These are phyloP conservation scores for Phytophthora hibernalis DNA, from an alignment of 352 stramenopile genomes.

Conservation along the genomic window DNA sequence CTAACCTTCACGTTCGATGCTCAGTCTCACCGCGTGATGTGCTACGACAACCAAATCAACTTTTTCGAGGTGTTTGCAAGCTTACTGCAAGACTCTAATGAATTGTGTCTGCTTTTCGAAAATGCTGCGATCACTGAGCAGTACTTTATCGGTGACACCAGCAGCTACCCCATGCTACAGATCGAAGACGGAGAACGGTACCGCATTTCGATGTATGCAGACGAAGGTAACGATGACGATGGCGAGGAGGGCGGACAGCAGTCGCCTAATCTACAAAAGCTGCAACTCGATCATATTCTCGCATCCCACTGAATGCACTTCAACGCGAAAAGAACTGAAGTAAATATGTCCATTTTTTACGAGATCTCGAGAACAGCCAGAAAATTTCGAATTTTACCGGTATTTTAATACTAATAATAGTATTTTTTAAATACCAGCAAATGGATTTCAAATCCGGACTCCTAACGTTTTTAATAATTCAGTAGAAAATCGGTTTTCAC, in stretches of 20 bases:
- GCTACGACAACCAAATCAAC: constrained; percentile 57
- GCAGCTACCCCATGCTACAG: constrained; percentile 21
- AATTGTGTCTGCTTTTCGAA: constrained; percentile 52
- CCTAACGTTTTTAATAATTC: no score
- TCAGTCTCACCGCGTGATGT: constrained; percentile 46
- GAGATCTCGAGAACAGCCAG: no score
- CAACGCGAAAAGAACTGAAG: no score
- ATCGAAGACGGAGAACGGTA: constrained; percentile 16
- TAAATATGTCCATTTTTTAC: no score
- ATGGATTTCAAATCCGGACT: no score
- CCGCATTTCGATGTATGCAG: constrained; percentile 1
- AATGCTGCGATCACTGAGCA: constrained; percentile 53
- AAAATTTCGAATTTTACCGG: no score
- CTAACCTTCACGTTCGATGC: constrained; percentile 59
- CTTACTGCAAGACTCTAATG: constrained; percentile 47
- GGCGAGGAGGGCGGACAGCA: constrained; percentile 9
- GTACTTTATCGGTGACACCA: constrained; percentile 53
- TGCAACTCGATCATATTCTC: constrained; percentile 33
- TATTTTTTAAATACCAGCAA: no score
- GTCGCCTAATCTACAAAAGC: constrained; percentile 16
- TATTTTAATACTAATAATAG: no score
- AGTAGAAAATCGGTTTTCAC: no score
- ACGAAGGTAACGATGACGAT: constrained; percentile 14
- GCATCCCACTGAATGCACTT: not conserved
- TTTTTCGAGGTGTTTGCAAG: constrained; percentile 51